phyloP scores from a whole-genome alignment of 805 yeast genomes.

The Torulaspora quercuum region DNA sequence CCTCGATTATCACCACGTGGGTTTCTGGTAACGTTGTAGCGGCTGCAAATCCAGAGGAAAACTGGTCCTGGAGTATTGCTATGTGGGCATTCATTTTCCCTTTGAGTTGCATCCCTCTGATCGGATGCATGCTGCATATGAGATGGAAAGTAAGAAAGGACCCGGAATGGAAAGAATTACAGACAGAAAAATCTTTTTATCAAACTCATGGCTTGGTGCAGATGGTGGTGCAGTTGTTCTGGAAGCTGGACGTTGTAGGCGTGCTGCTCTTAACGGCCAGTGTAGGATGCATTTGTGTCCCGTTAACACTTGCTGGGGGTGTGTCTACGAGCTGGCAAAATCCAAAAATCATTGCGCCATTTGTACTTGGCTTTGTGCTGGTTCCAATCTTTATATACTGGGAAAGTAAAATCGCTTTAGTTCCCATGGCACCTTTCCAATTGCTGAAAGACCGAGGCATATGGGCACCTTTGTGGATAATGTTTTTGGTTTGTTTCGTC shows the following conservation, averaged over 20 bases:
- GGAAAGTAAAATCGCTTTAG: conserved; percentile 52
- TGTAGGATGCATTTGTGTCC: conserved; percentile 59
- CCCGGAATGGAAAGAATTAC: conserved; percentile 34
- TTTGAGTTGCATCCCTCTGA: conserved; percentile 47
- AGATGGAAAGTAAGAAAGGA: conserved; percentile 42
- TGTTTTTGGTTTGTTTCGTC: conserved; percentile 48
- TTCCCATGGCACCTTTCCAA: conserved; percentile 56
- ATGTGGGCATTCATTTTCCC: conserved; percentile 62
- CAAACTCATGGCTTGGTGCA: conserved; percentile 25
- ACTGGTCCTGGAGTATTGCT: conserved; percentile 55
- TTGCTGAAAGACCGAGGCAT: conserved; percentile 61
- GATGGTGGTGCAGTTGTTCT: conserved; percentile 41
- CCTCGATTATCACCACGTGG: conserved; percentile 72
- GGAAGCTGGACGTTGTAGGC: conserved; percentile 64
- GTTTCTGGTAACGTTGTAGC: conserved; percentile 51
- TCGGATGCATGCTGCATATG: conserved; percentile 48
- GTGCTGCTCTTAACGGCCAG: conserved; percentile 49
- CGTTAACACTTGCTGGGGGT: conserved; percentile 70
- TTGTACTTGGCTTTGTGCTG: conserved; percentile 51
- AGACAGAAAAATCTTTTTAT: conserved; percentile 24
- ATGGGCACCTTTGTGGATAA: conserved; percentile 58
- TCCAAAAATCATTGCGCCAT: conserved; percentile 59
- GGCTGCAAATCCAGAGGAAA: conserved; percentile 41
- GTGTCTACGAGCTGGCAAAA: conserved; percentile 47
- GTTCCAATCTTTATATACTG: conserved; percentile 53